Base-by-base conservation (phyloP, 2,329 filamentous ascomycete genomes). In the Ophioceras dolichostomum region DNA sequence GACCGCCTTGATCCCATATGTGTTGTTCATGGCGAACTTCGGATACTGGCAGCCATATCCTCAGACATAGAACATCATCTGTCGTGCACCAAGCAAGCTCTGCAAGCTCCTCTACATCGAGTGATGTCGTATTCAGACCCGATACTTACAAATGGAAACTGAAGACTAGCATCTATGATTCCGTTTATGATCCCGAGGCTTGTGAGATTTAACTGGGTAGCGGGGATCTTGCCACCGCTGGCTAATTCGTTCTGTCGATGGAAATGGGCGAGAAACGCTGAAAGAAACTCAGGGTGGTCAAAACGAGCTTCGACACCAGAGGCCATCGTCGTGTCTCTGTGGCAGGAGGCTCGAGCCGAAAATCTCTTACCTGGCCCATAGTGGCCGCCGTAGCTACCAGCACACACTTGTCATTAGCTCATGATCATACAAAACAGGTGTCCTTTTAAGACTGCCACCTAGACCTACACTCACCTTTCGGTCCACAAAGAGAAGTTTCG, bases 211-310 rank as follows among this genome's bases (percentile, higher is more conserved):
- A 72, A 61, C 30, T 58, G 57, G 36, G 22, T 38, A 7, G 8
- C 22, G 8, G 22, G 7, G 32, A 34, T 14, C 19, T 22, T 20
- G 33, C 39, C 26, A 4, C 53, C 44, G 10, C 52, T 49, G 35
- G 78, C 73, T 16, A 52, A 54, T 12, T 63, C 59, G 43, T 79
- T 79, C 48, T 76, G 69, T 13, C 64, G 51, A 41, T 74, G 55
- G 46, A 78, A 71, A 47, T 71, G 71, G 10, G 60, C 55, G 17
- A 65, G 62, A 44, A 76, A 75, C 14, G 65, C 67, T 2, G 72
- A n/a, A n/a, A n/a, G n/a, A n/a, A n/a, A n/a, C n/a, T n/a, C n/a
- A n/a, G n/a, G n/a, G n/a, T n/a, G n/a, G n/a, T n/a, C n/a, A n/a
- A n/a, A n/a, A n/a, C n/a, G n/a, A n/a, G n/a, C n/a, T n/a, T n/a